These are phyloP conservation scores for Neurospora discreta DNA, from an alignment of 495 filamentous ascomycete species.

Conservation along the genomic window DNA sequence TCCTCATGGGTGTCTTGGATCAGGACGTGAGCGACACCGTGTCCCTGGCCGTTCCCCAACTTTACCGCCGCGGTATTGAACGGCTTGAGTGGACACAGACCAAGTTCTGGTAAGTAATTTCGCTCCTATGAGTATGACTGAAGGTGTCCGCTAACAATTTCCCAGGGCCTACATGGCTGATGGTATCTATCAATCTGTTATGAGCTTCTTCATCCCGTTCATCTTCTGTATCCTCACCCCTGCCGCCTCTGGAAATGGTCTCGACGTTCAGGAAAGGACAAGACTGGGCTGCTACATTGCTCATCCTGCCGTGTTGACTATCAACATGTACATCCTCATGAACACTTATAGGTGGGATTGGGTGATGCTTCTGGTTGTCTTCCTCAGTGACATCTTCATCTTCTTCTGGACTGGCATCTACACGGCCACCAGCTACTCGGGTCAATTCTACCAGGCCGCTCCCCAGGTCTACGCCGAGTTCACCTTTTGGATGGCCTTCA, in stretches of 20 bases:
- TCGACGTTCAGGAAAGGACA: conserved; percentile 59
- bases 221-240: conserved; percentile 57
- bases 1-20: conserved; percentile 94
- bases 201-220: conserved; percentile 88
- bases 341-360: conserved; percentile 98
- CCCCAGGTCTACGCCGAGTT: conserved; percentile 67
- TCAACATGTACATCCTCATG: conserved; percentile 88
- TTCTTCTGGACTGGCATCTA: conserved; percentile 97
- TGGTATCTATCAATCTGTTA: conserved; percentile 86
- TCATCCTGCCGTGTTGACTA: conserved; percentile 65
- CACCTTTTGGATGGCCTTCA: conserved; percentile 74
- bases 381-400: conserved; percentile 72
- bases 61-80: conserved; percentile 94
- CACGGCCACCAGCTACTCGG: conserved; percentile 54
- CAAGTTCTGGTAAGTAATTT: conserved; percentile 78
- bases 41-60: conserved; percentile 84
- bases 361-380: conserved; percentile 72
- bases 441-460: conserved; percentile 65
- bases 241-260: conserved; percentile 57
- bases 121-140: not conserved
- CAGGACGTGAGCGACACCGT: conserved; percentile 94
- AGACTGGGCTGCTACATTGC: conserved; percentile 79
- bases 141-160: conserved; percentile 14
- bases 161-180: conserved; percentile 87
- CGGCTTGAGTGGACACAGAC: conserved; percentile 91